Evolutionary conservation across 2,329 filamentous ascomycete genomes (phyloP).

Genomic region (Knufia fluminis): DNA sequence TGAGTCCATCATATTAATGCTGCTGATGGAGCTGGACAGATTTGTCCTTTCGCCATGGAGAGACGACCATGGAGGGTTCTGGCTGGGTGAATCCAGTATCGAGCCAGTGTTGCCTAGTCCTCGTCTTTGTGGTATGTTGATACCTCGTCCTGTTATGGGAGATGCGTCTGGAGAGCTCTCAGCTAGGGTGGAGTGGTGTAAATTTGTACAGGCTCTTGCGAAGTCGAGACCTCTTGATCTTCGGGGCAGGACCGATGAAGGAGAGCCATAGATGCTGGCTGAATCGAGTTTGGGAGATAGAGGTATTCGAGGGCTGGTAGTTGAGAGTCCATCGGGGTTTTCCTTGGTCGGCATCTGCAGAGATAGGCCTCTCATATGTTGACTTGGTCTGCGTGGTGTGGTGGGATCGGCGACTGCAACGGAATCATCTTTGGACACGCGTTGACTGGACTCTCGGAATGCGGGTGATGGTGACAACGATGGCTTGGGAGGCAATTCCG

Average conservation of each 20-base stretch:
- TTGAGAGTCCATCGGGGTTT: constrained; percentile 30
- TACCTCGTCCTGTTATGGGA: constrained; percentile 63
- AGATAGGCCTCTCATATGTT: constrained; percentile 55
- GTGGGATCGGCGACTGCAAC: constrained; percentile 47
- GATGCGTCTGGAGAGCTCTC: constrained; percentile 87
- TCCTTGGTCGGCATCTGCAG: constrained; percentile 56
- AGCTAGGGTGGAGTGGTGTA: constrained; percentile 90
- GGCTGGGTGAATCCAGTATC: constrained; percentile 55
- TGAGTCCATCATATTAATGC: constrained; percentile 67
- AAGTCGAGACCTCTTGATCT: constrained; percentile 88
- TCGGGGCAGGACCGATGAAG: constrained; percentile 77
- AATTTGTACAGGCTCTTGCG: constrained; percentile 80
- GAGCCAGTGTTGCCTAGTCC: constrained; percentile 31
- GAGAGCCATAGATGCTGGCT: constrained; percentile 75
- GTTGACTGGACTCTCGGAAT: constrained; percentile 45
- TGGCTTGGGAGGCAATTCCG: constrained; percentile 50
- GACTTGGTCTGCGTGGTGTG: constrained; percentile 62
- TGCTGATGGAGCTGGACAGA: constrained; percentile 73
- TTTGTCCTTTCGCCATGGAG: constrained; percentile 61
- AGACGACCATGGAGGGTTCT: constrained; percentile 57
- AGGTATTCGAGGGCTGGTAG: constrained; percentile 52
- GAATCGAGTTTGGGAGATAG: constrained; percentile 80
- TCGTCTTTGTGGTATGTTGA: constrained; percentile 50
- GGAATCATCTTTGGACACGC: constrained; percentile 56
- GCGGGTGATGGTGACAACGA: constrained; percentile 53